Conservation (phyloP, 1,284 basidiomycete genomes). For the Sporisorium exsertum region DNA sequence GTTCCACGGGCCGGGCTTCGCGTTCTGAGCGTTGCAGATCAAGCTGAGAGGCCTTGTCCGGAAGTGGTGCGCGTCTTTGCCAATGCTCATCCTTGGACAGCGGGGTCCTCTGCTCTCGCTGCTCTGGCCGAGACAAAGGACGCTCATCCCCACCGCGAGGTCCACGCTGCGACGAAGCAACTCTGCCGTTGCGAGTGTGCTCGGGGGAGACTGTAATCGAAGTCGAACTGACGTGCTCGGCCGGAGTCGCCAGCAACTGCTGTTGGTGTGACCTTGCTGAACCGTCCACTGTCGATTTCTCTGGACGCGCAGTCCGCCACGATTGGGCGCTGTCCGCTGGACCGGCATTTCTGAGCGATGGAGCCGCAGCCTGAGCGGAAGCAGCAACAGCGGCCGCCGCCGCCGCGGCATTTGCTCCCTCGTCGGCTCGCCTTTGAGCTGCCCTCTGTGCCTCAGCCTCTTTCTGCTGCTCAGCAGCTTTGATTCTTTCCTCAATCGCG, state of each 20-base stretch:
- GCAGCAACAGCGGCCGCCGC: constrained; percentile 8
- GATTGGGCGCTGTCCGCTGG: constrained; percentile 44
- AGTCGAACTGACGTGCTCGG: not conserved
- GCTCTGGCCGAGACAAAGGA: constrained; percentile 9
- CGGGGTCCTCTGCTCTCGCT: constrained; percentile 13
- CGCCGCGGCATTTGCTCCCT: constrained; percentile 12
- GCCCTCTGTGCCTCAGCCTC: constrained; percentile 37
- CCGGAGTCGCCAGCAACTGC: constrained; percentile 8
- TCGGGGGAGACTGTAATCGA: not conserved
- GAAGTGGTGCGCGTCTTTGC: constrained; percentile 7
- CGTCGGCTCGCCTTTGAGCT: constrained; percentile 26
- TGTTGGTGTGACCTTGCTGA: constrained; percentile 10
- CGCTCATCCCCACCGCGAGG: constrained; percentile 12
- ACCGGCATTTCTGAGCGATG: constrained; percentile 21
- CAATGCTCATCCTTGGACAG: constrained; percentile 10
- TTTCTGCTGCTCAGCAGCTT: constrained; percentile 52
- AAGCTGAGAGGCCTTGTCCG: not conserved
- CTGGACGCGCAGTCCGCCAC: constrained; percentile 35
- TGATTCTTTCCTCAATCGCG: constrained; percentile 60
- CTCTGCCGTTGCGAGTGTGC: constrained; percentile 11
- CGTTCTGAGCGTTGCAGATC: not conserved
- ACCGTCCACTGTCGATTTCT: not conserved
- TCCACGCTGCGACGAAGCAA: constrained; percentile 13
- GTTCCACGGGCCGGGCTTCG: not conserved
- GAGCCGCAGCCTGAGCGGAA: constrained; percentile 6